A percentile compares a stretch with the other conserved stretches of the same genome.
These are phyloP conservation scores for Thuidium tamariscinum DNA, from an alignment of 225 moss, liverwort and hornwort species.

Conservation along the genomic window DNA sequence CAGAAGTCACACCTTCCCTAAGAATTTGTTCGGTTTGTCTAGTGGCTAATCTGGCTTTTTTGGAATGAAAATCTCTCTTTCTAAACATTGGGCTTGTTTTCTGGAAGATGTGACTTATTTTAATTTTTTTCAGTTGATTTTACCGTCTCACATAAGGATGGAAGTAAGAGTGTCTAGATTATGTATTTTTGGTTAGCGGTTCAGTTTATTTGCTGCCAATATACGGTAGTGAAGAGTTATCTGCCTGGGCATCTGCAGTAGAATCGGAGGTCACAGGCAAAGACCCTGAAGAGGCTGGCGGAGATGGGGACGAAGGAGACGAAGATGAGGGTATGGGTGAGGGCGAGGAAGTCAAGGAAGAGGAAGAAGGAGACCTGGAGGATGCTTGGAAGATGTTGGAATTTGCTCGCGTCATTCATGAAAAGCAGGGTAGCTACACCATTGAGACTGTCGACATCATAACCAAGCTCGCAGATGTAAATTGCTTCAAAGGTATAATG, in stretches of 20 bases:
- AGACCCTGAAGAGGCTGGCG: slow-evolving; percentile 34
- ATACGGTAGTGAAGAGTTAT: not conserved
- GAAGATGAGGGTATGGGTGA: slow-evolving; percentile 49
- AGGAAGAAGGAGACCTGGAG: slow-evolving; percentile 77
- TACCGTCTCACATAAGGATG: not conserved
- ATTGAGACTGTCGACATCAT: slow-evolving; percentile 91
- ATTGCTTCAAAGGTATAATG: slow-evolving; percentile 35
- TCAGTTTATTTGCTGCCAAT: not conserved
- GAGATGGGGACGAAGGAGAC: slow-evolving; percentile 45
- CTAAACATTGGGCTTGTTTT: not conserved
- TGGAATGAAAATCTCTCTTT: not conserved
- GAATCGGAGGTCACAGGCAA: slow-evolving; percentile 43
- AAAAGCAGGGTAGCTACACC: slow-evolving; percentile 44
- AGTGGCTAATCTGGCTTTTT: not conserved
- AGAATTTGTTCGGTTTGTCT: not conserved
- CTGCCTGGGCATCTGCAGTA: not conserved
- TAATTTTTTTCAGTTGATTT: not conserved
- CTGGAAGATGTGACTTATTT: not conserved
- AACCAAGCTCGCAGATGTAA: slow-evolving; percentile 76
- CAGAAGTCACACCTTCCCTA: not conserved
- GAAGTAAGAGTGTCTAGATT: not conserved
- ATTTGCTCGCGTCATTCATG: slow-evolving; percentile 80
- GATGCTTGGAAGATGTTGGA: slow-evolving; percentile 96
- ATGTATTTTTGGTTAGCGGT: not conserved
- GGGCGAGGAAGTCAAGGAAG: slow-evolving; percentile 58